These are phyloP conservation scores for Aspergillus sp. DNA, from an alignment of 2,329 filamentous ascomycete species.

Conservation along the genomic window DNA sequence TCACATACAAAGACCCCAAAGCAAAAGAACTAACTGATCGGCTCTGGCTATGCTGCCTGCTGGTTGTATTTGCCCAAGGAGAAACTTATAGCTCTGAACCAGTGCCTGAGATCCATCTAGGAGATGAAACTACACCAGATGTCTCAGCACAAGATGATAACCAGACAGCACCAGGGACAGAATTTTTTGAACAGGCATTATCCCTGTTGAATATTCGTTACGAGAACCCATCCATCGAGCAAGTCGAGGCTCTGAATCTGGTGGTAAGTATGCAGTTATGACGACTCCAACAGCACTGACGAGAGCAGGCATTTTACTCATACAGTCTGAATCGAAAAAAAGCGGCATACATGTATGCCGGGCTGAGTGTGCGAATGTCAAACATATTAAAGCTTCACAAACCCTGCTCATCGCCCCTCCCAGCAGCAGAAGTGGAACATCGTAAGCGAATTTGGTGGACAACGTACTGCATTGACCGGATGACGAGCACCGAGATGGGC, in stretches of 20 bases:
- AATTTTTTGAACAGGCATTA: slow-evolving; percentile 16
- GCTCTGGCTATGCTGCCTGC: slow-evolving; percentile 17
- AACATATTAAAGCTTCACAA: slow-evolving; percentile 14
- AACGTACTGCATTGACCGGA: slow-evolving; percentile 14
- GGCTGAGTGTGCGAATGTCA: slow-evolving; percentile 14
- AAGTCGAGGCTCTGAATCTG: slow-evolving; percentile 21
- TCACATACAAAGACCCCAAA: neutral
- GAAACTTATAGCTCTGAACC: slow-evolving; percentile 14
- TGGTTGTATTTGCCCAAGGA: slow-evolving; percentile 19
- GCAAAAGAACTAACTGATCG: neutral
- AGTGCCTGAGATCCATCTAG: slow-evolving; percentile 5
- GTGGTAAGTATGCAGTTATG: slow-evolving; percentile 9
- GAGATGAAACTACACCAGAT: neutral
- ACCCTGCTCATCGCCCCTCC: neutral
- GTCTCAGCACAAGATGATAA: neutral
- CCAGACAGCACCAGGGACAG: slow-evolving; percentile 8
- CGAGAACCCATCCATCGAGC: slow-evolving; percentile 19
- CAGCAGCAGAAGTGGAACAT: slow-evolving; percentile 16
- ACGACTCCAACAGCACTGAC: neutral
- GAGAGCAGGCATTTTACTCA: slow-evolving; percentile 19
- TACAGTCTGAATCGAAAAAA: slow-evolving; percentile 21
- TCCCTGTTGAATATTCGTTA: slow-evolving; percentile 14
- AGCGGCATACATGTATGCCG: slow-evolving; percentile 20
- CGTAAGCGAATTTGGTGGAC: slow-evolving; percentile 23
- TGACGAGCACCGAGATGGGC: slow-evolving; percentile 14